Evolutionary conservation across 768 basidiomycete genomes (phyloP), one percentile per base, ranked within the genome.

Genomic region (Mycena sanguinolenta): DNA sequence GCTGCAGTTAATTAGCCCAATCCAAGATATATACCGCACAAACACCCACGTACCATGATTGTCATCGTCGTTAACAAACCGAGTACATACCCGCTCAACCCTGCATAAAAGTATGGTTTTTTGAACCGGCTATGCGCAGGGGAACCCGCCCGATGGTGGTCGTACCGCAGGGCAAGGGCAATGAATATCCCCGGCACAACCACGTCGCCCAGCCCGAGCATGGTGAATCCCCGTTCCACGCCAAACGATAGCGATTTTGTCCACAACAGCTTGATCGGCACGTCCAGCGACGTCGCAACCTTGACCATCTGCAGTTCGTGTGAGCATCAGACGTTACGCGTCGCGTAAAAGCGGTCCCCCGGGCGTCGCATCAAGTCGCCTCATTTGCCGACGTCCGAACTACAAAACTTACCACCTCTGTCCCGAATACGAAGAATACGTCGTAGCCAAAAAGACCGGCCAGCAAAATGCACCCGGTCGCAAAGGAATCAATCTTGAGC

Each of bases 401-500:
- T 34, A 30, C 1, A 4, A 4, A 5, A 84, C 92, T 78, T 79
- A 94, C 94, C 80, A 95, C 94, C 75, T 91, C 88, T 0, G 93
- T 93, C 23, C 93, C 94, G 78, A 96, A 97, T 3, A 97, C 95
- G 95, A 95, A 98, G 88, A 92, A 97, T 46, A 98, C 89, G 78
- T 99, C 97, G 77, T 99, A 99, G 49, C 98, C 54, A 82, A 98
- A 95, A 27, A 99, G 83, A 6, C 95, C 96, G 3, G 87, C 87
- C 7, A 99, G 84, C 4, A 98, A 86, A 69, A 95, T 89, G 46
- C 87, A 86, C 9, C 96, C 97, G 19, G 97, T 98, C 75, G 86
- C 81, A 85, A 98, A 97, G 12, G 94, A 94, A 79, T 99, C 97
- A 36, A 98, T 80, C 78, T 91, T 92, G 74, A 98, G 84, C 69